Evolutionary conservation across 2,329 filamentous ascomycete genomes (phyloP), one percentile per base, ranked within the genome.

Genomic region (Orbilia javanica): DNA sequence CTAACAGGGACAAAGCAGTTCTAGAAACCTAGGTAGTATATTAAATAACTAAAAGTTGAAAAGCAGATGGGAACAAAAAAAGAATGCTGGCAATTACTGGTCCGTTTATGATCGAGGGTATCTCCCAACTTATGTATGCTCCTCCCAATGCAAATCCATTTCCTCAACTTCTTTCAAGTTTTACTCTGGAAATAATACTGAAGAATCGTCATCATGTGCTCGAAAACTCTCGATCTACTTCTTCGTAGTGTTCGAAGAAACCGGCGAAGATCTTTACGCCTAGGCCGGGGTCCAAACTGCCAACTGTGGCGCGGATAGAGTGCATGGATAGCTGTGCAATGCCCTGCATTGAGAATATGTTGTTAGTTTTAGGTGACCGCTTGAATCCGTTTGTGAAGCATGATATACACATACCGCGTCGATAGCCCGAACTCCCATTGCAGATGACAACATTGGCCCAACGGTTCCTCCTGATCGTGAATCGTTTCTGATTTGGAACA

Each of bases 401-500:
- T n/a, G 15, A 4, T 29, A 53, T 50, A 10, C 13, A 66, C 68
- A 10, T 68, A 69, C 75, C 0, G 93, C 93, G 83, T 98, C 95
- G 60, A 96, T 92, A 0, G 93, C 89, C 64, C 93, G 86, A 75
- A 97, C 90, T 31, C 95, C 95, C 84, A 96, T 92, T 29, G 88
- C 89, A 29, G 91, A 90, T 80, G 90, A 93, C 39, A 97, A 87
- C 89, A 94, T 94, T 0, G 96, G 96, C 0, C 96, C 96, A n/a
- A 98, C 94, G 0, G 96, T 99, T 15, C 96, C 96, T 31, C 96
- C 96, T 82, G 90, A 93, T 68, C 95, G 87, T 8, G 89, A 91
- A 84, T 98, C 96, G 83, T 98, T 99, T 72, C 96, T 87, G 83
- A 98, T 98, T 87, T 97, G 94, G 87, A 98, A 98, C 4, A 92